Base-by-base conservation (phyloP, 2,329 filamentous ascomycete species). In the Calonectria henricotiae region DNA sequence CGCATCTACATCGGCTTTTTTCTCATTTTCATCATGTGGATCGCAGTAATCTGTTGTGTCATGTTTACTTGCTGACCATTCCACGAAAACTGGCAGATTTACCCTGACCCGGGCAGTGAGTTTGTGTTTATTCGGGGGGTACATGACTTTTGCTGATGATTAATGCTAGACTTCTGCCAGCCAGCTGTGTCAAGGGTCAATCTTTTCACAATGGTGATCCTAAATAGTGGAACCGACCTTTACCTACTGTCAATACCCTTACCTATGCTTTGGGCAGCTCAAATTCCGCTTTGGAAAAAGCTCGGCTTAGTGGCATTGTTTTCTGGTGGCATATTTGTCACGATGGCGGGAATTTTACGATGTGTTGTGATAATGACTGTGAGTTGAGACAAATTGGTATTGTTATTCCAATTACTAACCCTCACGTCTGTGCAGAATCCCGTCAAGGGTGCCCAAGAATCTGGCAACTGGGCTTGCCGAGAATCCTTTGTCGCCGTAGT, bases 81-180 rank as follows among this genome's bases (percentile, higher is more conserved):
- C 60, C 69, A 81, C 23, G 83, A 83, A 47, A 87, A 88, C 73
- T 91, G 88, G 87, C 87, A 90, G 76, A 88, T 90, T 44, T 80
- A 86, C 62, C 88, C 89, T 4, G 77, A 90, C 43, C 88, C 88
- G 6, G 88, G 88, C 5, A 85, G 86, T 88, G 77, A 74, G 85
- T 83, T 32, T 39, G 23, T 30, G 5, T 25, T 25, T 25, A 5
- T 35, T 6, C 20, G 20, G 20, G 7, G 17, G 9, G 3, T 4
- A 3, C 9, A 35, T 15, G 5, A 2, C 13, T 20, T 25, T 39
- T 64, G 2, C 46, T 64, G n/a, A 64, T 20, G 9, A 43, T 30
- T 6, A 3, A 5, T 6, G 15, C n/a, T 32, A 65, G 79, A 81
- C 62, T 68, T 65, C 32, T 84, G 83, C 73, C 79, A 83, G 39